Conservation (phyloP, 192 early-diverging fungal species). For the Jimgerdemannia flammicorona region DNA sequence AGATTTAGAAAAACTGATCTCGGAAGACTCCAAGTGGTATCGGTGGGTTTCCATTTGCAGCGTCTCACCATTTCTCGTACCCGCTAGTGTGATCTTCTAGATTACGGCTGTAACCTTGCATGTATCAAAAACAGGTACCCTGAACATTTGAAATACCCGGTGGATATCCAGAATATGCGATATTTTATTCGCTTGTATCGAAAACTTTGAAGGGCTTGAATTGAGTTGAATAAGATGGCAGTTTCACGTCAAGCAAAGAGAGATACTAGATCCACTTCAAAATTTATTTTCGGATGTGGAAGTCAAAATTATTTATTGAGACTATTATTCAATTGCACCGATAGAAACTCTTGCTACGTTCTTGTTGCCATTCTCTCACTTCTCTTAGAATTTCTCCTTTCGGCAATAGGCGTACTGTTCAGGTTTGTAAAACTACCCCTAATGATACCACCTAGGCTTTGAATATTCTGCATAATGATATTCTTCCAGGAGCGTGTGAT, state of each 20-base stretch:
- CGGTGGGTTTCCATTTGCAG: conserved; percentile 30
- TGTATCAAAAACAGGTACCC: conserved; percentile 28
- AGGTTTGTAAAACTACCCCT: no score
- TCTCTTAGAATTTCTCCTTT: no score
- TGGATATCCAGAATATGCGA: conserved; percentile 87
- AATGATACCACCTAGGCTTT: no score
- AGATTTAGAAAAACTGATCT: conserved; percentile 59
- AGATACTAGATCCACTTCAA: no score
- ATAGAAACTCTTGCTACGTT: no score
- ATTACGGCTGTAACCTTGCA: neutral
- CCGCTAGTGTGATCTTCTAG: conserved; percentile 11
- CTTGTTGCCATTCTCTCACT: no score
- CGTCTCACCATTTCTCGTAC: neutral
- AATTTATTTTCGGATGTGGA: no score
- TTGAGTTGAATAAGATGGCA: neutral
- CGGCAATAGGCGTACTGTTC: no score
- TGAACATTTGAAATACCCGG: conserved; percentile 66
- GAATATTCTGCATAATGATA: no score
- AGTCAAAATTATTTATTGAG: no score
- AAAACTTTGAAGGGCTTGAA: conserved; percentile 40
- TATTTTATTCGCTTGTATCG: conserved; percentile 85
- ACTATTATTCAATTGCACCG: no score
- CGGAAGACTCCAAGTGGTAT: conserved; percentile 76
- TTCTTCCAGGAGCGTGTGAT: no score
- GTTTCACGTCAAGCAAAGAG: neutral